Evolutionary conservation across 2,329 filamentous ascomycete genomes (phyloP), one percentile per base, ranked within the genome.

Genomic region (Ascochyta lentis): DNA sequence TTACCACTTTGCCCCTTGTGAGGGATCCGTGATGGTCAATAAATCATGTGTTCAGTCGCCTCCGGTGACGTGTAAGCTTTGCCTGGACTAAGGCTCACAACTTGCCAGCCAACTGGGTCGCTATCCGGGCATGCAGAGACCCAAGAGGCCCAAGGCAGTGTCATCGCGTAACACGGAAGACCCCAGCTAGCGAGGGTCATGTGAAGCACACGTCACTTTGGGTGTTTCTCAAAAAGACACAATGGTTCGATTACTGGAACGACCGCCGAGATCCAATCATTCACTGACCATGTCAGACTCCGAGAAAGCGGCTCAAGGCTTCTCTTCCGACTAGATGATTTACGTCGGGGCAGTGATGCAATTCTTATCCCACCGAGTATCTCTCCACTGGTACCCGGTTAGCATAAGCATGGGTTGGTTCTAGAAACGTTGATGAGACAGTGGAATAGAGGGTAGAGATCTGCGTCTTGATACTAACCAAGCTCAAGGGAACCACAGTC

Each of bases 361-460:
- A 15, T 1, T 35, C 5, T 12, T 16, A 10, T 29, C 27, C 27
- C 9, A 29, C 12, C 13, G 8, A 31, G 52, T 41, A 54, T 50
- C 29, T 49, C 31, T 29, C 49, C 34, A 12, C 46, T 41, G 31
- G 55, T 35, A 16, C 51, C 52, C 1, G 55, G 35, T 15, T 46
- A 13, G 29, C 41, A 55, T 33, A 16, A 23, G 51, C 19, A 19
- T 19, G 19, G 35, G 4, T 42, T 39, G 0, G 46, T 51, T 13
- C 51, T 51, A 9, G 55, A 55, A 4, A 40, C 45, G 19, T 55
- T 45, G 23, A 56, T 43, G 22, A 52, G 37, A 23, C 39, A 37
- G 4, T 26, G 29, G 39, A 55, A 56, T 1, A 56, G 33, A 12
- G 51, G 39, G 22, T 58, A 16, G 41, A 40, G 15, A 45, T n/a